phyloP scores from a whole-genome alignment of 495 filamentous ascomycete genomes.

The Zalerion maritima region DNA sequence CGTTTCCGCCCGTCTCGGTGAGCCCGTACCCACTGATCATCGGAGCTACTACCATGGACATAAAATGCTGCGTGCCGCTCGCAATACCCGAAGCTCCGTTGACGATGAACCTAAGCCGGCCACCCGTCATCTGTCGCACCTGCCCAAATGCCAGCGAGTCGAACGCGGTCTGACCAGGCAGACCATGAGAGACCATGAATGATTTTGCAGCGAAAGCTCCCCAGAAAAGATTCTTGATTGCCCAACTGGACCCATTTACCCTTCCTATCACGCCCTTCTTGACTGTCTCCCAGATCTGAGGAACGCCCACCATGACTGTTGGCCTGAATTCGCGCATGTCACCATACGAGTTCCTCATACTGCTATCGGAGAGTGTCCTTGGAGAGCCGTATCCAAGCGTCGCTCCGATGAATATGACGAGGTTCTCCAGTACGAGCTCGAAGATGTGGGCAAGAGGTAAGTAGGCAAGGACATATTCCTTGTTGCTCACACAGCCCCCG shows the following conservation, averaged over 20 bases:
- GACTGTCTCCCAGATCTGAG: conserved; percentile 66
- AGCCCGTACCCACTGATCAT: conserved; percentile 79
- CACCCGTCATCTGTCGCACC: conserved; percentile 58
- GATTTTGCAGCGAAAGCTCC: conserved; percentile 28
- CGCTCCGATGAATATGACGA: conserved; percentile 54
- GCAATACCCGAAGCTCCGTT: conserved; percentile 80
- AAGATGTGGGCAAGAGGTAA: conserved; percentile 86
- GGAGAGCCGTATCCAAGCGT: conserved; percentile 79
- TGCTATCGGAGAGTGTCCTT: conserved; percentile 57
- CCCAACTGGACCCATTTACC: conserved; percentile 28
- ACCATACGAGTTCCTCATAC: conserved; percentile 30
- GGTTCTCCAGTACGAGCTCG: conserved; percentile 68
- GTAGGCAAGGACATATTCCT: conserved; percentile 62
- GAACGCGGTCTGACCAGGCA: conserved; percentile 55
- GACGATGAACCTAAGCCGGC: conserved; percentile 53
- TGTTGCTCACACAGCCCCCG: conserved; percentile 30
- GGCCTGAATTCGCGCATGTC: conserved; percentile 73
- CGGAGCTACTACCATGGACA: conserved; percentile 58
- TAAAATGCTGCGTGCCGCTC: conserved; percentile 58
- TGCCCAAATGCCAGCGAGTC: conserved; percentile 68
- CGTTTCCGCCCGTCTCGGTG: conserved; percentile 71
- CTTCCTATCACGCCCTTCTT: conserved; percentile 62
- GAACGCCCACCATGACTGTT: conserved; percentile 71
- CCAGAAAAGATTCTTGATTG: conserved; percentile 26
- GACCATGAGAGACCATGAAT: conserved; percentile 47